phyloP scores from a whole-genome alignment of 139 green algal species.

The Raphidocelis subcapitata region DNA sequence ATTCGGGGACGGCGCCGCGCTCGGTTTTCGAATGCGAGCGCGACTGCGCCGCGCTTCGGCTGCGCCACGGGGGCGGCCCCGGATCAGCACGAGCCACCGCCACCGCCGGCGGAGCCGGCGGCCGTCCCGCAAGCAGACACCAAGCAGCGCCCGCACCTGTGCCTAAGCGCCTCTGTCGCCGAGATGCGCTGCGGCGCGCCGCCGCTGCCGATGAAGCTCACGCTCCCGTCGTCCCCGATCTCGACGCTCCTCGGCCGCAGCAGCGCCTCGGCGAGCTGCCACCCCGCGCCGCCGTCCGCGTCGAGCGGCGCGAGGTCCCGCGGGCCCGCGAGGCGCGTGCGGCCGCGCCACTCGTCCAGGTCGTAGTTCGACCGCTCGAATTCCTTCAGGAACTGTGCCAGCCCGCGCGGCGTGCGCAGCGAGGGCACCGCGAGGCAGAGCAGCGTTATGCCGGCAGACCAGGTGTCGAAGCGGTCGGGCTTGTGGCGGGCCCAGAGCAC shows the following conservation, averaged over 20 bases:
- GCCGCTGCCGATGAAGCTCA: slow-evolving; percentile 47
- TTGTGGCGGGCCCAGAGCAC: slow-evolving; percentile 88
- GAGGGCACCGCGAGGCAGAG: slow-evolving; percentile 70
- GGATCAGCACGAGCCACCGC: too few species aligned
- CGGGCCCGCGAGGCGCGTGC: slow-evolving; percentile 33
- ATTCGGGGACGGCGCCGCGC: too few species aligned
- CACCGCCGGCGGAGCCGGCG: too few species aligned
- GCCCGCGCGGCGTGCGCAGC: slow-evolving; percentile 54
- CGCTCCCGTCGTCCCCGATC: slow-evolving; percentile 39
- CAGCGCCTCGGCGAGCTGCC: slow-evolving; percentile 61
- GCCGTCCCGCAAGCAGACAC: too few species aligned
- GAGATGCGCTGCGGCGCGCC: background rate
- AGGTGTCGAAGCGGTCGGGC: slow-evolving; percentile 92
- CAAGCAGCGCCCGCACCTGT: too few species aligned
- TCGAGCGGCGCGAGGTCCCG: slow-evolving; percentile 74
- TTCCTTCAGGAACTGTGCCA: slow-evolving; percentile 59
- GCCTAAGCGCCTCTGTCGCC: background rate
- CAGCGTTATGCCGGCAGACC: slow-evolving; percentile 49
- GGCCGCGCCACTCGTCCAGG: slow-evolving; percentile 65
- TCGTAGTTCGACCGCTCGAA: slow-evolving; percentile 58
- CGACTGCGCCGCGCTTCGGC: too few species aligned
- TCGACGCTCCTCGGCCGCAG: slow-evolving; percentile 54
- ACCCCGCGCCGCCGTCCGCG: slow-evolving; percentile 58
- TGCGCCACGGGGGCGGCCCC: too few species aligned
- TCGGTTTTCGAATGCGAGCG: too few species aligned